A percentile compares a stretch with the other conserved stretches of the same genome.
phyloP scores from a whole-genome alignment of 352 stramenopile species.

The Plasmopara muralis region DNA sequence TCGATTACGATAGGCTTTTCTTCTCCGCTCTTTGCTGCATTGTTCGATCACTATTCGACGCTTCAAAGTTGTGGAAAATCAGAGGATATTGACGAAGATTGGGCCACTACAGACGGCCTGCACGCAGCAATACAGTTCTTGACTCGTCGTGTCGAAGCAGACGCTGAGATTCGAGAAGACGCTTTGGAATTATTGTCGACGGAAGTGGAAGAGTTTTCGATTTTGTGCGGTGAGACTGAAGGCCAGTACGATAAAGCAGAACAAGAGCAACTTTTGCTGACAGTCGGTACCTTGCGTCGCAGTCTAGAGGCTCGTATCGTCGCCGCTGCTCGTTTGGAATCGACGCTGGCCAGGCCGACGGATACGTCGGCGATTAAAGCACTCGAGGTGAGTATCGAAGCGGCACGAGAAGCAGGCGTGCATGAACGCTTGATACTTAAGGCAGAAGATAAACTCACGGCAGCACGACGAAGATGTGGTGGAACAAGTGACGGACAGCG shows the following conservation, averaged over 20 bases:
- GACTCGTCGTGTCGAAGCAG: slow-evolving; percentile 34
- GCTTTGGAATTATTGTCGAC: slow-evolving; percentile 41
- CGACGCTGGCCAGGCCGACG: slow-evolving; percentile 31
- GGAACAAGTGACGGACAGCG: slow-evolving; percentile 17
- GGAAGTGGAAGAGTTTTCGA: slow-evolving; percentile 49
- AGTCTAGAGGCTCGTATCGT: slow-evolving; percentile 42
- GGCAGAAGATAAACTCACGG: slow-evolving; percentile 50
- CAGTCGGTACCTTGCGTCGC: slow-evolving; percentile 38
- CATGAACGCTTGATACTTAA: slow-evolving; percentile 52
- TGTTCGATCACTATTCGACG: slow-evolving; percentile 42
- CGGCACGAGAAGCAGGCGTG: slow-evolving; percentile 50
- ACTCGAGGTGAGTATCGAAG: slow-evolving; percentile 50
- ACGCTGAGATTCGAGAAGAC: slow-evolving; percentile 58
- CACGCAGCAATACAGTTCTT: slow-evolving; percentile 54
- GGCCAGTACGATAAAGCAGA: slow-evolving; percentile 25
- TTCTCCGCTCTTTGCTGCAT: slow-evolving; percentile 30
- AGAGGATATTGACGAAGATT: slow-evolving; percentile 6
- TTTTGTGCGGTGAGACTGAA: slow-evolving; percentile 20
- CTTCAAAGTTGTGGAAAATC: slow-evolving; percentile 22
- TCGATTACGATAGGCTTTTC: slow-evolving; percentile 58
- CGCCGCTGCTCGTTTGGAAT: slow-evolving; percentile 40
- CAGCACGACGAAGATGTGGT: slow-evolving; percentile 19
- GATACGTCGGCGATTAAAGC: slow-evolving; percentile 42
- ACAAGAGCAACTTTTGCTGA: slow-evolving; percentile 33
- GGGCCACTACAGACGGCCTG: slow-evolving; percentile 33